Base-by-base conservation (phyloP, 371 early-diverging fungal species). In the Blyttiomyces sp. region DNA sequence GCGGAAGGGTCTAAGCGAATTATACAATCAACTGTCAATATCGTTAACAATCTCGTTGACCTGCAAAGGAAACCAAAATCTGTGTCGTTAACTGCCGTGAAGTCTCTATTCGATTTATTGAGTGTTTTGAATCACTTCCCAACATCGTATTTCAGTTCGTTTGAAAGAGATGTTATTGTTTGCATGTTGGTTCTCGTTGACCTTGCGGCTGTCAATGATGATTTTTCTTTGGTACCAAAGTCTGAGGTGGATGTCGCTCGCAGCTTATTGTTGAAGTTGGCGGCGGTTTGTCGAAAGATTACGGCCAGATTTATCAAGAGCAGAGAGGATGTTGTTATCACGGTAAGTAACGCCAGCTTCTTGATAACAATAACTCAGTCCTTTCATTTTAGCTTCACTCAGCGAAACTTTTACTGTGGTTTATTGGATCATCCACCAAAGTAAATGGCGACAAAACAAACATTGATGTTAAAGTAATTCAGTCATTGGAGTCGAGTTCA, bases 121-220 rank as follows among this genome's bases (percentile, higher is more conserved):
- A n/a, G n/a, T n/a, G n/a, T 57, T 45, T 42, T 64, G 32, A 34
- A 45, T 24, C 21, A 34, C 27, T 55, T 72, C 44, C 72, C 72
- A 32, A 59, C 63, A 5, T 21, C 46, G 9, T 72, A 68, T 26
- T 72, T 65, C 49, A 9, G 21, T 7, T 11, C 33, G n/a, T 2
- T n/a, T 4, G 68, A 68, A 21, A 51, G 61, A 21, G 72, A 72
- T 21, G 16, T 11, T 9, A n/a, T 71, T 2, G 36, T 64, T 2
- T 2, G 27, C 9, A 49, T 52, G 7, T 13, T 55, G 17, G n/a
- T 58, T 39, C 21, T 56, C 6, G 3, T 68, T 19, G 67, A 63
- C n/a, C 17, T 35, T 19, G 16, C 49, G 4, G 7, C 62, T 42
- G 30, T 43, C 11, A 7, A 4, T 11, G 21, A 19, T 7, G 43